Evolutionary conservation across 2,329 filamentous ascomycete species (phyloP).

Genomic region (Fulvia fulva): DNA sequence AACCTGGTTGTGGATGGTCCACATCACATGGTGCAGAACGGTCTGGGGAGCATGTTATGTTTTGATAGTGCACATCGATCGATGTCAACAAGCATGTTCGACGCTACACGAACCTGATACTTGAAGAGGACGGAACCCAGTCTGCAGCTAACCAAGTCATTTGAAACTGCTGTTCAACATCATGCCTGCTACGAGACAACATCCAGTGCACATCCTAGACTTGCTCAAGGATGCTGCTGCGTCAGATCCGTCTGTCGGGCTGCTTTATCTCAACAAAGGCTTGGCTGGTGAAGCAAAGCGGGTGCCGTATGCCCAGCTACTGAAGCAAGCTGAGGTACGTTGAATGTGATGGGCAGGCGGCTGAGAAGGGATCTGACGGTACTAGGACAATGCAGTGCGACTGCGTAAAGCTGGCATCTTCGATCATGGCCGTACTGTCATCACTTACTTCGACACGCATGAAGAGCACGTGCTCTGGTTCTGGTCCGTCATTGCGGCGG

Average conservation of each 20-base stretch:
- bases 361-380: background rate
- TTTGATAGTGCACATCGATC: too few relatives aligned
- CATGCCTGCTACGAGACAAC: background rate
- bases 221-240: constrained; percentile 13
- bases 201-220: constrained; percentile 13
- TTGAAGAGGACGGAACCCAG: too few relatives aligned
- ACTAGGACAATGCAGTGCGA: constrained; percentile 12
- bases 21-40: too few relatives aligned
- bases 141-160: too few relatives aligned
- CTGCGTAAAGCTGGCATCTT: constrained; percentile 17
- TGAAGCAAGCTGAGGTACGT: constrained; percentile 16
- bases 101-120: too few relatives aligned
- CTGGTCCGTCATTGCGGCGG: constrained; percentile 39
- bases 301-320: constrained; percentile 13
- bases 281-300: constrained; percentile 6
- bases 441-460: constrained; percentile 37
- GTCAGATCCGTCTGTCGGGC: background rate
- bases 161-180: too few relatives aligned
- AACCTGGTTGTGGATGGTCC: too few relatives aligned
- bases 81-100: too few relatives aligned
- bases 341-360: background rate
- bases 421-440: constrained; percentile 9
- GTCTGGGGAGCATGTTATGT: too few relatives aligned
- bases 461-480: constrained; percentile 40
- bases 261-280: constrained; percentile 13